These are phyloP conservation scores for Meira nashicola DNA, from an alignment of 1,284 basidiomycete genomes.

Conservation along the genomic window DNA sequence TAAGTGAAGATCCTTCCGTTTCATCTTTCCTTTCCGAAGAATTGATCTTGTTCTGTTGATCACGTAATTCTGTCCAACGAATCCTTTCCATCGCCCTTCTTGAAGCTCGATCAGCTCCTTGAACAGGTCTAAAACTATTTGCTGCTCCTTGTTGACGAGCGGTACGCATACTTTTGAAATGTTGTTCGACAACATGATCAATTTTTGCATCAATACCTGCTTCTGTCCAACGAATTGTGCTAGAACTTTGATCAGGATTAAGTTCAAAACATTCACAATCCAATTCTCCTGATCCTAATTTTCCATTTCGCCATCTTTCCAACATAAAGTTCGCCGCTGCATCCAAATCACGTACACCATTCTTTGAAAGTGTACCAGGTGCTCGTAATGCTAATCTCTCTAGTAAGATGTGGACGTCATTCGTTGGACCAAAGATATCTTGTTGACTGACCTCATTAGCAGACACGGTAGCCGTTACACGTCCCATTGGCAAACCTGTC, in stretches of 20 bases:
- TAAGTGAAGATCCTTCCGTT: not conserved
- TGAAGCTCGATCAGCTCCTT: constrained; percentile 5
- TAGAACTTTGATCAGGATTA: constrained; percentile 14
- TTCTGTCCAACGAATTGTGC: not conserved
- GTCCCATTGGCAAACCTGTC: constrained; percentile 10
- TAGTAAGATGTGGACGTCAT: constrained; percentile 30
- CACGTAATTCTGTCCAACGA: not conserved
- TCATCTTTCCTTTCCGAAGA: not conserved
- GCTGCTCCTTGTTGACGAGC: not conserved
- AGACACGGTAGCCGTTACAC: not conserved
- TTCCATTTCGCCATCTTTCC: constrained; percentile 40
- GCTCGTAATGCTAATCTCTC: constrained; percentile 30
- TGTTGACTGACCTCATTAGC: too few relatives aligned
- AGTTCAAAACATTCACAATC: constrained; percentile 33
- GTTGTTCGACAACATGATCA: not conserved
- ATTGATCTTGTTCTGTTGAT: not conserved
- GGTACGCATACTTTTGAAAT: not conserved
- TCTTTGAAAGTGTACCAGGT: constrained; percentile 39
- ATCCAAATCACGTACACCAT: constrained; percentile 33
- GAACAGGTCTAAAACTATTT: constrained; percentile 3
- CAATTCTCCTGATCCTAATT: constrained; percentile 40
- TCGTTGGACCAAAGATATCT: constrained; percentile 23
- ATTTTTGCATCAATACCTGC: constrained; percentile 2
- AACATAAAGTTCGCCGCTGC: constrained; percentile 42
- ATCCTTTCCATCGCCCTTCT: constrained; percentile 6